These are phyloP conservation scores for Fusarium sp. DNA, from an alignment of 2,329 filamentous ascomycete species.

Conservation along the genomic window DNA sequence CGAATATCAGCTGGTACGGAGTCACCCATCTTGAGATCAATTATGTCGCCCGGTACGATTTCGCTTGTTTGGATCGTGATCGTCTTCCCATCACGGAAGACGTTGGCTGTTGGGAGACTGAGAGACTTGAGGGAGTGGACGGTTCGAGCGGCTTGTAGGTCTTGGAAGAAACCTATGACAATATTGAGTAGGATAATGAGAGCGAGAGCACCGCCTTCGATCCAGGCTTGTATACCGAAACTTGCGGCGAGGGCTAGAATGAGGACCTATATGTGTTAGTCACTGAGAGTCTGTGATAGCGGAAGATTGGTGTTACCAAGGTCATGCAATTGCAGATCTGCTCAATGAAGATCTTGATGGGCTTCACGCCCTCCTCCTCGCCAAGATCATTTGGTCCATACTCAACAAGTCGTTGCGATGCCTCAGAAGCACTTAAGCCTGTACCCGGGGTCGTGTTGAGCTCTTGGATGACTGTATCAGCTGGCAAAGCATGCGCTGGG, in stretches of 20 bases:
- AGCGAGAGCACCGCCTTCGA: constrained; percentile 67
- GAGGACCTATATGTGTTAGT: constrained; percentile 51
- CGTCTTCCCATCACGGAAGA: constrained; percentile 30
- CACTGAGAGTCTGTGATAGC: rapidly evolving
- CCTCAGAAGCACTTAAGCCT: constrained; percentile 66
- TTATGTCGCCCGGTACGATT: constrained; percentile 62
- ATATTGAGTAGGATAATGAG: constrained; percentile 69
- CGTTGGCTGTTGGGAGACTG: constrained; percentile 39
- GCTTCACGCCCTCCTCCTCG: constrained; percentile 66
- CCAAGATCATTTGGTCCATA: constrained; percentile 72
- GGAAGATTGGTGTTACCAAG: constrained; percentile 53
- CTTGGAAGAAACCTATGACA: constrained; percentile 58
- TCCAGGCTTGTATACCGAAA: constrained; percentile 66
- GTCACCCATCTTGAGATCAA: constrained; percentile 64
- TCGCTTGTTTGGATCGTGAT: constrained; percentile 21
- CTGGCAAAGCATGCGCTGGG: constrained; percentile 71
- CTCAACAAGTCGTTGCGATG: constrained; percentile 61
- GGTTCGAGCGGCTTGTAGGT: constrained; percentile 58
- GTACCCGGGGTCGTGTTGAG: constrained; percentile 64
- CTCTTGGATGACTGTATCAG: constrained; percentile 62
- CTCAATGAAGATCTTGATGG: constrained; percentile 69
- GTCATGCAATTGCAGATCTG: constrained; percentile 78
- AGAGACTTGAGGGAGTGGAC: constrained; percentile 57
- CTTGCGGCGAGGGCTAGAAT: constrained; percentile 66
- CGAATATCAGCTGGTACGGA: constrained; percentile 70